A percentile compares a stretch with the other conserved stretches of the same genome.
phyloP scores from a whole-genome alignment of 495 filamentous ascomycete species.

The Daldinia childiae region DNA sequence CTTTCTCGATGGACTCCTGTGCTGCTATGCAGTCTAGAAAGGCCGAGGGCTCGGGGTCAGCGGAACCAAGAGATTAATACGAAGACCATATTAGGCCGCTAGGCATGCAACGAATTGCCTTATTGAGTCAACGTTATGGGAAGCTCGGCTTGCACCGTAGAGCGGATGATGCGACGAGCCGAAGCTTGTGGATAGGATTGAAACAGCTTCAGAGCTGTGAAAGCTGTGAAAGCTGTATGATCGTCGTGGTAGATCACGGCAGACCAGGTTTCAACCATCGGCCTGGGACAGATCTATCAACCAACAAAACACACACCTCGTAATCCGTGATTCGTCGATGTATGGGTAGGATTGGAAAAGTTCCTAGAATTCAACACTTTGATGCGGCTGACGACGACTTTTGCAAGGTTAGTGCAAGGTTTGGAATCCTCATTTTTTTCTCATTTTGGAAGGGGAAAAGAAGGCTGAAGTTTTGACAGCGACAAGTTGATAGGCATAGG shows the following conservation, averaged over 20 bases:
- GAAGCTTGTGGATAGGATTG: slow-evolving; percentile 13
- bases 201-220: slow-evolving; percentile 17
- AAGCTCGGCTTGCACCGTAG: background rate
- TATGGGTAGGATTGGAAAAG: slow-evolving; percentile 21
- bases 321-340: slow-evolving; percentile 11
- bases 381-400: slow-evolving; percentile 38
- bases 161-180: background rate
- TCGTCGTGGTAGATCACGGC: slow-evolving; percentile 30
- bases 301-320: slow-evolving; percentile 17
- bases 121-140: slow-evolving; percentile 9
- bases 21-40: slow-evolving; percentile 20
- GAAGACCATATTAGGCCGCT: slow-evolving; percentile 17
- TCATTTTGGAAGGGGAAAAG: slow-evolving; percentile 12
- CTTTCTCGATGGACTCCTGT: slow-evolving; percentile 3
- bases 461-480: slow-evolving; percentile 25
- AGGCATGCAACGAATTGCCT: slow-evolving; percentile 15
- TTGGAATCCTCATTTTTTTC: slow-evolving; percentile 23
- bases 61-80: slow-evolving; percentile 10
- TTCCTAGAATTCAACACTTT: slow-evolving; percentile 19
- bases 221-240: slow-evolving; percentile 21
- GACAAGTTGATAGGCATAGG: background rate
- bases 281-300: slow-evolving; percentile 25
- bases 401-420: slow-evolving; percentile 23
- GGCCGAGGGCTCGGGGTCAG: slow-evolving; percentile 10
- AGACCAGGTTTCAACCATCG: slow-evolving; percentile 32